Evolutionary conservation across 306 rosid genomes (phyloP).

Genomic region (Pachyrhizus erosus): DNA sequence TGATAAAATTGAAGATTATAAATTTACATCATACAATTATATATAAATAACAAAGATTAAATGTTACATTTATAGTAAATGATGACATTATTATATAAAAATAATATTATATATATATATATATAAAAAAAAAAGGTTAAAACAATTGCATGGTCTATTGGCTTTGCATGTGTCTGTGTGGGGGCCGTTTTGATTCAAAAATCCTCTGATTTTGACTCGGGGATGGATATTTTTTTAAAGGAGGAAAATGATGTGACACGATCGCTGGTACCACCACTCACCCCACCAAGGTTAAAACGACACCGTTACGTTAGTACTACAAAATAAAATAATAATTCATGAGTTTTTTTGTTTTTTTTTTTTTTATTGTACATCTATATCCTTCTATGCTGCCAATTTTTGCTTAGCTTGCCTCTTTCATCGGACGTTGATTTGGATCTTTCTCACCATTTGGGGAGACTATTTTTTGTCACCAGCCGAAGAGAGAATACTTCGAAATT

Average conservation of each 20-base stretch:
- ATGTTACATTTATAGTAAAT: no score
- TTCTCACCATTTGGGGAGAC: background rate
- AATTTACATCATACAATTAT: no score
- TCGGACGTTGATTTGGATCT: background rate
- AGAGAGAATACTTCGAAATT: background rate
- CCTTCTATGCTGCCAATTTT: background rate
- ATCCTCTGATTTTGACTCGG: background rate
- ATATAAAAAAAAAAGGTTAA: background rate
- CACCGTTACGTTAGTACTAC: background rate
- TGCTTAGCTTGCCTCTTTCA: background rate
- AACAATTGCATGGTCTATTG: background rate
- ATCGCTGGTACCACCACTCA: background rate
- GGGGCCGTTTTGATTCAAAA: conserved; percentile 4
- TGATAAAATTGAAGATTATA: no score
- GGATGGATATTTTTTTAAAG: background rate
- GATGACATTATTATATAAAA: no score
- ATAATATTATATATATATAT: background rate
- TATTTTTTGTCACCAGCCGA: background rate
- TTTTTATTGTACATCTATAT: background rate
- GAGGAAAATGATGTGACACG: background rate
- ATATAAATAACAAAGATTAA: no score
- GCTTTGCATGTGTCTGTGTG: background rate
- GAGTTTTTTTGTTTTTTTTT: background rate
- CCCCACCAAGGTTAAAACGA: background rate
- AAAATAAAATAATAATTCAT: no score